Base-by-base conservation (phyloP, 768 basidiomycete genomes). In the Boletus pseudo-olivaceus region DNA sequence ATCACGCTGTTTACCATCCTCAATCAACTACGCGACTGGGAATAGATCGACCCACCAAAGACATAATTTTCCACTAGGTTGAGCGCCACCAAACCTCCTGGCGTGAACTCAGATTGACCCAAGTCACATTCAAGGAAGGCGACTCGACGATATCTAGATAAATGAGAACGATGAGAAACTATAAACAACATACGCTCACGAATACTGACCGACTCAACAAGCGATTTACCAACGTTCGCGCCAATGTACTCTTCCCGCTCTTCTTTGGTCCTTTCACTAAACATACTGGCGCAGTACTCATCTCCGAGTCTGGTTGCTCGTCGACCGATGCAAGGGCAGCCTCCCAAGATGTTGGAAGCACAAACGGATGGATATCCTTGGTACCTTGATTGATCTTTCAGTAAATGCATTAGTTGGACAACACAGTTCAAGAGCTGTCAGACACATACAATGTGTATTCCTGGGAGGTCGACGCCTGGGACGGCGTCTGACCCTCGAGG, bases 41-140 rank as follows among this genome's bases (percentile, higher is more conserved):
- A 7, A 34, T 26, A 7, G 3, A 29, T 50, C 5, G 33, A 57
- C 57, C 40, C 61, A 91, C 94, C 96, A 35, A 98, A 84, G 2
- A 88, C 58, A 19, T 83, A 85, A 2, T 66, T 65, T 9, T 85
- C 82, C 15, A 97, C 60, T 1, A 96, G 59, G 66, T 84, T 87
- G 29, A 99, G 72, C 0, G 91, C 81, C 12, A 97, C 88, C 72
- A 91, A 80, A 0, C 94, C 96, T 0, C 85, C 85, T 1, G 91
- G 87, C 1, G 88, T 87, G 66, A 98, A 96, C 69, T 98, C 95
- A 4, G 93, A 88, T 71, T 99, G 96, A 17, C 96, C 96, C 4
- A 91, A 62, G 71, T 99, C 96, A 55, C 90, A 91, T 67, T 98
- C 96, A 8, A 99, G 78, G 67, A 82, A 97, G 0, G 93, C 95